Evolutionary conservation across 1,284 basidiomycete species (phyloP), one percentile per base, ranked within the genome.

Genomic region (Rhodofomes roseus): DNA sequence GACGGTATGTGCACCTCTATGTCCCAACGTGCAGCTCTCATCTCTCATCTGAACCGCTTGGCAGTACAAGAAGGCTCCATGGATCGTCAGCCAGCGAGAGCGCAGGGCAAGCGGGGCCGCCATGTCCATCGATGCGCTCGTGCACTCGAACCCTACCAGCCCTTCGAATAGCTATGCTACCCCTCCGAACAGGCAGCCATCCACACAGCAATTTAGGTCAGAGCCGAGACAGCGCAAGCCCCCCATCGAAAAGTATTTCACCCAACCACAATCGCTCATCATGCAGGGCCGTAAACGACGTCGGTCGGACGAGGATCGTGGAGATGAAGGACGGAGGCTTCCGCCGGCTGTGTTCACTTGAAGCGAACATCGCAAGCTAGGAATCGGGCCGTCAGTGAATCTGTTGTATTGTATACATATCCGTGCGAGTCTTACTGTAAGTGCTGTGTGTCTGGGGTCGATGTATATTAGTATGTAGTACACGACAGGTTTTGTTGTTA

Each of bases 141-240:
- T 86, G 5, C 84, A 86, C 67, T 84, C 84, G 12, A 86, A 83
- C 59, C 82, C 85, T 0, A 79, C 83, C 1, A 85, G 83, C 64
- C 82, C 83, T 0, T 73, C 76, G 4, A 69, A 71, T 20, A 66
- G 60, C n/a, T 51, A 62, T 20, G 57, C 65, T 11, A 41, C 65
- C 0, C 44, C 64, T 12, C 60, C 62, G 7, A 66, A 65, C 36
- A 60, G 68, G 51, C 70, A 66, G 31, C 62, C 59, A 40, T 53
- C 62, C 20, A 54, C 58, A 23, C 64, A 65, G 48, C 73, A 74
- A 1, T 60, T 53, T 25, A 61, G 56, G 46, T 57, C 62, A 23
- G 36, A 37, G 23, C 53, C 58, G 37, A 60, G 58, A 22, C 56
- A 63, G 36, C 69, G 64, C 44, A 63, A 65, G 58, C 71, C 70